Percentiles rank a stretch among this genome's conserved stretches.
Conservation (phyloP, 352 stramenopile genomes). For the Elongisporangium senticosum region DNA sequence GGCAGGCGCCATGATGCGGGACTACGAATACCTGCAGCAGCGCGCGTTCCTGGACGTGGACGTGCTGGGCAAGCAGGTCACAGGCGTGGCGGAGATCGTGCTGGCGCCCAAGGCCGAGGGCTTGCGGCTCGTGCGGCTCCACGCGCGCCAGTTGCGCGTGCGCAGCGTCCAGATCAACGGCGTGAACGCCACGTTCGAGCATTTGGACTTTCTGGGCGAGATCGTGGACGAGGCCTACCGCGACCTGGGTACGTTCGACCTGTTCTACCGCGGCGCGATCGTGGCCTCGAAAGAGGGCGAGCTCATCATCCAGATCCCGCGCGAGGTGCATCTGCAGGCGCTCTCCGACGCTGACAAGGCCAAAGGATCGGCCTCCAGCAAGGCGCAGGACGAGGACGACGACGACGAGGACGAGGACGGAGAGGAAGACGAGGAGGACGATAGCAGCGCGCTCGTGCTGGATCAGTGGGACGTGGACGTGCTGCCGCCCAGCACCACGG, state of each 20-base stretch:
- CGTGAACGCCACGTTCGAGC: constrained; percentile 56
- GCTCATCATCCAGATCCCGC: constrained; percentile 68
- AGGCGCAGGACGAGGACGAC: constrained; percentile 26
- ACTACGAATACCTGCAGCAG: constrained; percentile 86
- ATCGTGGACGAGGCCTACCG: constrained; percentile 77
- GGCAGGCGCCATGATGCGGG: constrained; percentile 48
- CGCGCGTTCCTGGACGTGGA: constrained; percentile 72
- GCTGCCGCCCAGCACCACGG: constrained; percentile 58
- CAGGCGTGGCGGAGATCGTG: constrained; percentile 65
- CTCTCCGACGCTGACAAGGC: constrained; percentile 18
- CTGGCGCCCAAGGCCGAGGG: constrained; percentile 51
- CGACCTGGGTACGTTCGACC: constrained; percentile 73
- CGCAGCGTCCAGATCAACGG: constrained; percentile 49
- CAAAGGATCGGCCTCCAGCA: constrained; percentile 7
- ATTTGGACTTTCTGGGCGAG: constrained; percentile 72
- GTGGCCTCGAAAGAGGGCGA: constrained; percentile 82
- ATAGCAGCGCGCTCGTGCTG: constrained; percentile 35
- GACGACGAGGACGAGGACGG: constrained; percentile 27
- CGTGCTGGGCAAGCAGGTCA: constrained; percentile 52
- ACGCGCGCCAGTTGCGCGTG: constrained; percentile 72
- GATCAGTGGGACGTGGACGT: constrained; percentile 70
- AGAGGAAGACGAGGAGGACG: constrained; percentile 32
- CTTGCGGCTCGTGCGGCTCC: constrained; percentile 57
- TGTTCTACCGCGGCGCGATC: constrained; percentile 82
- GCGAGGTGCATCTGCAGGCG: constrained; percentile 47